Evolutionary conservation across 2,329 filamentous ascomycete species (phyloP), one percentile per base, ranked within the genome.

Genomic region (Geosmithia putterillii): DNA sequence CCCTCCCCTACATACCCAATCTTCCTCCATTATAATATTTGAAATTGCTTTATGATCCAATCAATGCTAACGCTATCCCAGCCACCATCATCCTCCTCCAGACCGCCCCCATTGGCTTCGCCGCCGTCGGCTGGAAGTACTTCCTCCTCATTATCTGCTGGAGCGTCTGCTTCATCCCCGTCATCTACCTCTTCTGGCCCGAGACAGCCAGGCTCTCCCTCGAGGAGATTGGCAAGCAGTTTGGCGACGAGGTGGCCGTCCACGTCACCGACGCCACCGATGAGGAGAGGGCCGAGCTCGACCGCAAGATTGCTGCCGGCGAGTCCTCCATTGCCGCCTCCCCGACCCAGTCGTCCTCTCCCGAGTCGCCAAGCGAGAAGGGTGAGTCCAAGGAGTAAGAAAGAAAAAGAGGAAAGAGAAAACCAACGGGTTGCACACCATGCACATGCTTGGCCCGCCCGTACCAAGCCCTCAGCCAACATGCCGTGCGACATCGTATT

Each of bases 101-200:
- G n/a, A 48, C 53, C 4, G 52, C 57, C 1, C 52, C 53, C 2
- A 42, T 54, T 2, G 57, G 56, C 0, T 51, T 59, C 8, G 50
- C 50, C 10, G 42, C 42, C 3, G 50, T 57, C 22, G 42, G 45
- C 12, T 58, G 54, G 53, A 51, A 41, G 25, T 44, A 37, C 42
- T 58, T 57, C 47, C 50, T 55, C 12, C 48, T 59, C 8, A 56
- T 60, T 38, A 57, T 59, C 17, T 54, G 49, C 0, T 48, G 46
- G 17, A 58, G 57, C 37, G n/a, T 57, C 0, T 47, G 53, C 12
- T 52, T 56, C 3, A 51, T 42, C 1, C 43, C 52, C 7, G 44
- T 58, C 8, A 61, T 57, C 42, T 51, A 45, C n/a, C 50, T 60
- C 42, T 60, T 50, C 45, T 49, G 61, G 7, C 57, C 58, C 10